These are phyloP conservation scores for Erysimum cheiranthoides DNA, from an alignment of 345 rosid genomes.

Conservation along the genomic window DNA sequence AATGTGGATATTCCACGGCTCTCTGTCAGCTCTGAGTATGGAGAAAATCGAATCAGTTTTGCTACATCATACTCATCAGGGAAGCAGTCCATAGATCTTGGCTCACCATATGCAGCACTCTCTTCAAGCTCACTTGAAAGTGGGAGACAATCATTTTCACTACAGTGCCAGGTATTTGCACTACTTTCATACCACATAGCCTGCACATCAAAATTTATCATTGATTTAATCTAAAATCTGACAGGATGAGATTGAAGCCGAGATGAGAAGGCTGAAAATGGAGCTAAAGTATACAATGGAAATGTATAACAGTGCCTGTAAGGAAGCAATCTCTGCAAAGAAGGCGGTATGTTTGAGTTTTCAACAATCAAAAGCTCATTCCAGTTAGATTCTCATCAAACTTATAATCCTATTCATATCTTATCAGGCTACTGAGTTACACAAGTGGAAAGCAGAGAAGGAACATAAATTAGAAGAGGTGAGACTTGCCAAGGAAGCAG, in stretches of 20 bases:
- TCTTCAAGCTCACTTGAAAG: conserved; percentile 52
- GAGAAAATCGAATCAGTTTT: conserved; percentile 53
- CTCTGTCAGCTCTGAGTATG: conserved; percentile 58
- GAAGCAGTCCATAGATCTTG: conserved; percentile 52
- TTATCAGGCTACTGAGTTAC: conserved; percentile 63
- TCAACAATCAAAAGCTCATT: background rate
- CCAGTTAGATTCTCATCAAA: background rate
- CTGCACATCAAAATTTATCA: background rate
- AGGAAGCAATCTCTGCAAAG: conserved; percentile 76
- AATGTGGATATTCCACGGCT: conserved; percentile 46
- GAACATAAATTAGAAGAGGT: conserved; percentile 58
- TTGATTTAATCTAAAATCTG: conserved; percentile 20
- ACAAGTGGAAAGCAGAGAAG: conserved; percentile 61
- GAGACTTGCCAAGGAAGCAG: conserved; percentile 62
- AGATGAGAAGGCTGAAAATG: conserved; percentile 75
- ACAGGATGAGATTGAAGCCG: conserved; percentile 82
- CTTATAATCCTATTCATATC: background rate
- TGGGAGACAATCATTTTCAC: conserved; percentile 53
- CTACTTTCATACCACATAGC: background rate
- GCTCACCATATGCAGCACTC: conserved; percentile 49
- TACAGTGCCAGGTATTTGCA: conserved; percentile 50
- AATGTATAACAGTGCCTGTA: conserved; percentile 74
- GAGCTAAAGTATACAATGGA: conserved; percentile 84
- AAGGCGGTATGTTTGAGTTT: conserved; percentile 50
- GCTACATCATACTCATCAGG: conserved; percentile 51